Evolutionary conservation across 1,139 yeast genomes (phyloP).

Genomic region (Debaryomyces sp.): DNA sequence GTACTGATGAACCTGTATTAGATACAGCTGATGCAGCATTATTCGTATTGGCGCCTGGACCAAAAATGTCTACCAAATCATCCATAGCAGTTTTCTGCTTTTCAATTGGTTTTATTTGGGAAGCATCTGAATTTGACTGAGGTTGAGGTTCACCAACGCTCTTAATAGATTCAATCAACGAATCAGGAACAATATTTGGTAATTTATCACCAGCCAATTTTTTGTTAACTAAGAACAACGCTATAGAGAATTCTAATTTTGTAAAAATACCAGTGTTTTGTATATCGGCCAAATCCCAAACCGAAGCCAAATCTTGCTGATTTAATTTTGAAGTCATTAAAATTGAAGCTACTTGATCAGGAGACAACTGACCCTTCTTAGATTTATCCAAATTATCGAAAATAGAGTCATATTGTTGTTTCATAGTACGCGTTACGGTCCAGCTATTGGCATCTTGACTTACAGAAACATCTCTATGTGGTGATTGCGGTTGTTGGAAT

Average conservation of each 20-base stretch:
- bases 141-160: neutral
- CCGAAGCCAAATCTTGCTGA: slow-evolving; percentile 82
- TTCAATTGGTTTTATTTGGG: slow-evolving; percentile 21
- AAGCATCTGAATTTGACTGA: slow-evolving; percentile 5
- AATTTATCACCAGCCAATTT: slow-evolving; percentile 74
- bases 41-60: slow-evolving; percentile 22
- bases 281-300: slow-evolving; percentile 95
- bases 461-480: slow-evolving; percentile 16
- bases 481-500: slow-evolving; percentile 8
- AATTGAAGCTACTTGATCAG: slow-evolving; percentile 84
- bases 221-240: slow-evolving; percentile 89
- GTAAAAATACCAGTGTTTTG: slow-evolving; percentile 85
- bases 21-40: slow-evolving; percentile 25
- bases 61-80: slow-evolving; percentile 64
- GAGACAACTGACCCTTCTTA: slow-evolving; percentile 64
- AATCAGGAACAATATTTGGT: slow-evolving; percentile 69
- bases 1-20: slow-evolving; percentile 15
- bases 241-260: slow-evolving; percentile 84
- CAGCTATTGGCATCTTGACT: slow-evolving; percentile 48
- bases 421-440: slow-evolving; percentile 69
- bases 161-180: slow-evolving; percentile 42
- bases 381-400: slow-evolving; percentile 76
- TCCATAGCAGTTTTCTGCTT: slow-evolving; percentile 59
- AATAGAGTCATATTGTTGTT: slow-evolving; percentile 75
- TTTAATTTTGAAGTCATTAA: slow-evolving; percentile 84